Base-by-base conservation (phyloP, 441 rosid genomes). In the Melastoma candidum region DNA sequence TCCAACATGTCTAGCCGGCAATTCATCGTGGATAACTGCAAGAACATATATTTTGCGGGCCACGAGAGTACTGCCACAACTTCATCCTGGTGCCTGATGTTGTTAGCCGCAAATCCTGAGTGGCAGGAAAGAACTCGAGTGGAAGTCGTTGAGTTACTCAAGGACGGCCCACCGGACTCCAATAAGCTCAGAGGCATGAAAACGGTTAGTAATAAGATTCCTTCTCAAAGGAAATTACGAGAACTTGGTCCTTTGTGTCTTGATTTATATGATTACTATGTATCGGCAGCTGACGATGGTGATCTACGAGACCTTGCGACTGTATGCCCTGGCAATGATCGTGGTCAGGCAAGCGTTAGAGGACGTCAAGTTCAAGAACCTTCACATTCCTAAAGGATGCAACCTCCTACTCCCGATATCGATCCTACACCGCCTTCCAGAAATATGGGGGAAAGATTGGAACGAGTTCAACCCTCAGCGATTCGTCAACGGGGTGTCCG, bases 41-140 rank as follows among this genome's bases (percentile, higher is more conserved):
- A 68, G 58, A 71, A 68, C 55, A 71, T 74, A 2, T 66, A 68
- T 53, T 54, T 68, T 4, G 76, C 74, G 3, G 76, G 79, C 14
- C 57, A 68, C 2, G 76, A 65, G 58, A 63, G 71, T 11, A 63
- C 68, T 2, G 68, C 68, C 7, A 50, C 61, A 1, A 17, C 72
- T 5, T 61, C 63, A 24, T 56, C 79, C 2, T 68, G 76, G 76
- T 47, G 47, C 22, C 32, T 68, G 61, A 54, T 74, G 76, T 67
- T 65, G 7, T 68, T 71, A 11, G 71, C 79, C 3, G 12, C 49
- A 5, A 36, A 71, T 53, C 74, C 76, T 1, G 63, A 71, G 25
- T 74, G 76, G 79, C 71, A 74, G 60, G 49, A 66, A 43, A 73
- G 67, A n/a, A 26, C 63, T 24, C 68, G 70, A 0, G 60, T 63